Base-by-base conservation (phyloP, 805 yeast genomes). In the Pachysolen tannophilus region DNA sequence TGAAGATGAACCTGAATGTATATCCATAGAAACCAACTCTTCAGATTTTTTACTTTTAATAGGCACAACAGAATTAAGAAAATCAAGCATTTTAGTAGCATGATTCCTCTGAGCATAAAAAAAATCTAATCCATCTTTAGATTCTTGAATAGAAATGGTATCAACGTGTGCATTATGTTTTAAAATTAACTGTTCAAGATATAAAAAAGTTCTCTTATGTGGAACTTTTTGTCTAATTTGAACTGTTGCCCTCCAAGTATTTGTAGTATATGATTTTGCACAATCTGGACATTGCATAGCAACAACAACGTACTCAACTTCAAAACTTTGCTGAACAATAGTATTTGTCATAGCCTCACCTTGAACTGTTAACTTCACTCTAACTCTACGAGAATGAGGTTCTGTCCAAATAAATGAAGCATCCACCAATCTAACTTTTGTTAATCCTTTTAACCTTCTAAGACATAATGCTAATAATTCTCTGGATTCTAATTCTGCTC, bases 251-350 rank as follows among this genome's bases (percentile, higher is more conserved):
- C 92, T 82, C 98, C 98, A 92, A 4, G 97, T 94, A 60, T 92
- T 86, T 19, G 94, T 82, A 21, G 99, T 92, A 53, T 82, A 92
- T 1, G 96, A 82, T 59, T 86, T 88, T 37, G 97, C 98, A 76
- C 99, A 92, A 63, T 90, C 97, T 3, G 96, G 81, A 69, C 99
- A 92, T 67, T 92, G 98, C 83, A 83, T 84, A 14, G 97, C 94
- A 42, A 83, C 69, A 37, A 90, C 98, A 13, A 84, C 76, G 55
- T 82, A 92, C 53, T 90, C 97, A 10, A 88, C 97, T 59, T 85
- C 97, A 55, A 90, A 87, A 18, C 82, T 74, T 62, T 92, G 98
- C 55, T 94, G 97, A 23, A 92, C 77, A 44, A 90, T 82, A 18
- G 96, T 85, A 52, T 85, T 86, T 20, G 80, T 69, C 75, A 87